phyloP scores from a whole-genome alignment of 768 basidiomycete species.

The Kwoniella sp. region DNA sequence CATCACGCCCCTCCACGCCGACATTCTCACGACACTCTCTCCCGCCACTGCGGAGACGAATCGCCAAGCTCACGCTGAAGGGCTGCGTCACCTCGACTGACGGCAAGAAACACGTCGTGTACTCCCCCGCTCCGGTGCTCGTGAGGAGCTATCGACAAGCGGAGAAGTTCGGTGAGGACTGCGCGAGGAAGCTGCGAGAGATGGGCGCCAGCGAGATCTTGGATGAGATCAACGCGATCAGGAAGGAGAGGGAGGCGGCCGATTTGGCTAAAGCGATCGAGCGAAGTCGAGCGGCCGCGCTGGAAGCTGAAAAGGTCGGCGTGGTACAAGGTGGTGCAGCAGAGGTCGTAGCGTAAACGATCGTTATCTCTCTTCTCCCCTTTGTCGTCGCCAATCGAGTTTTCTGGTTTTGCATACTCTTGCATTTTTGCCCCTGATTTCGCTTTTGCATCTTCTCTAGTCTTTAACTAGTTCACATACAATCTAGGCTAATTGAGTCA shows the following conservation, averaged over 20 bases:
- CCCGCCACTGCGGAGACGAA: conserved; percentile 24
- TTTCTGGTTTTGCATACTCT: too few species aligned
- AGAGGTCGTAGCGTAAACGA: conserved; percentile 13
- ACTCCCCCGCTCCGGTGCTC: conserved; percentile 61
- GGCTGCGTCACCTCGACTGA: conserved; percentile 83
- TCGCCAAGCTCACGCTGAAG: conserved; percentile 64
- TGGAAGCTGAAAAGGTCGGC: conserved; percentile 16
- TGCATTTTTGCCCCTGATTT: too few species aligned
- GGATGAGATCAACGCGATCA: conserved; percentile 76
- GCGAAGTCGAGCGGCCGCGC: conserved; percentile 8
- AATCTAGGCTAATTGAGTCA: too few species aligned
- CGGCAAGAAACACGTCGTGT: conserved; percentile 72
- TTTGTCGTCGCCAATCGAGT: too few species aligned
- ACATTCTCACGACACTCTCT: conserved; percentile 9
- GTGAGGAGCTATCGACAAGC: conserved; percentile 66
- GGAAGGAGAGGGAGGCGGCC: conserved; percentile 47
- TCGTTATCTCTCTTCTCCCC: too few species aligned
- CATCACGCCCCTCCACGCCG: conserved; percentile 14
- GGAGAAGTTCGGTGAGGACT: conserved; percentile 67
- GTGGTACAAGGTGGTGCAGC: conserved; percentile 4
- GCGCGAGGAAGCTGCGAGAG: conserved; percentile 69
- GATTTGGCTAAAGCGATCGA: conserved; percentile 20
- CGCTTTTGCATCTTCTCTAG: too few species aligned
- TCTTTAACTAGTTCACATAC: too few species aligned
- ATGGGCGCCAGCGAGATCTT: conserved; percentile 77